Percentiles rank a stretch among this genome's conserved stretches.
phyloP scores from a whole-genome alignment of 805 yeast species.

The Lipomyces japonicus region DNA sequence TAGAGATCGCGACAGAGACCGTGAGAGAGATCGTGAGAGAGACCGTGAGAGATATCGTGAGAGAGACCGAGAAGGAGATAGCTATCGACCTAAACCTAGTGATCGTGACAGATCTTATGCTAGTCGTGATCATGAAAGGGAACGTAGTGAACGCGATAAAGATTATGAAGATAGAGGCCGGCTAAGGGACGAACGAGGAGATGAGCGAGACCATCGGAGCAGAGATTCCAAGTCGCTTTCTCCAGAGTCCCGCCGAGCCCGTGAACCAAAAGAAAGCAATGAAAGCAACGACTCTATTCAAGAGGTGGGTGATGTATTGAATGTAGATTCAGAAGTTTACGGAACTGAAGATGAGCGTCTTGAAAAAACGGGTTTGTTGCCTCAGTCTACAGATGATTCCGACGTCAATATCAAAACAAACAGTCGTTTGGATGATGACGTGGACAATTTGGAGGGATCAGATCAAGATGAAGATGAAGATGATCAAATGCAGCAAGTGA shows the following conservation, averaged over 20 bases:
- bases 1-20: conserved; percentile 6
- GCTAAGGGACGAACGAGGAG: conserved; percentile 9
- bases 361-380: conserved; percentile 48
- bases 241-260: too few relatives aligned
- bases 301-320: background rate
- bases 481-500: conserved; percentile 1
- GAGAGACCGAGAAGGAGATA: conserved; percentile 10
- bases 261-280: background rate
- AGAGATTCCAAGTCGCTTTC: too few relatives aligned
- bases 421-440: conserved; percentile 37
- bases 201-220: background rate
- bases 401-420: conserved; percentile 46
- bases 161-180: conserved; percentile 10
- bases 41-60: conserved; percentile 15
- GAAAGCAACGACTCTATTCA: background rate
- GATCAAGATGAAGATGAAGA: conserved; percentile 24
- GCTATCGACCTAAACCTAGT: too few relatives aligned
- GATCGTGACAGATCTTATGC: conserved; percentile 12
- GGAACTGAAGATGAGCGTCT: conserved; percentile 34
- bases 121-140: too few relatives aligned
- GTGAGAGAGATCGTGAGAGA: conserved; percentile 17
- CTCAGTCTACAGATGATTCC: conserved; percentile 25
- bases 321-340: background rate
- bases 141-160: conserved; percentile 5
- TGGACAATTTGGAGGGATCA: conserved; percentile 31